Base-by-base conservation (phyloP, 2,329 filamentous ascomycete genomes). In the Emericellopsis cladophorae region DNA sequence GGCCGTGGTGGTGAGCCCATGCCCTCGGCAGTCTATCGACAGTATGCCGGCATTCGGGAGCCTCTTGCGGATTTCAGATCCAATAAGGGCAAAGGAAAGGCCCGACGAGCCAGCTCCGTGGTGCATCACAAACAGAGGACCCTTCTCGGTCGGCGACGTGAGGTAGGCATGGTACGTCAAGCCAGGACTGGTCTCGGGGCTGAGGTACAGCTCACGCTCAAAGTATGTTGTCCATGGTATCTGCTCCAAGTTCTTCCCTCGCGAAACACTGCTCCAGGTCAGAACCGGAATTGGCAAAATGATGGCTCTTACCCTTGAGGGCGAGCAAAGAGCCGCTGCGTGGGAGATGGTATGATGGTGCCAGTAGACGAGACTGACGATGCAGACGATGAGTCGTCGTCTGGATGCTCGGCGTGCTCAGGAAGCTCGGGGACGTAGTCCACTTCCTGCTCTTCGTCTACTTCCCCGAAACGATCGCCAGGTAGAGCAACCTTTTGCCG, bases 101-200 rank as follows among this genome's bases (percentile, higher is more conserved):
- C 84, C 93, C 0, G 89, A 95, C 4, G 89, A 94, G 14, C 92
- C 92, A 33, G 86, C 92, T 32, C 92, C 92, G 62, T 98, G 92
- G 56, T 98, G 92, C 62, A 84, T 86, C 44, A 96, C 82, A 59
- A 98, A 89, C 5, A 98, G 68, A 0, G 90, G 88, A 0, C 83
- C 85, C 45, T 74, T 72, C 31, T 72, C 79, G 34, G 72, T 72
- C 8, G 90, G 89, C 1, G 88, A 87, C 16, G 79, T 95, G 35
- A 96, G 69, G 59, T 96, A 96, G 43, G 77, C 84, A 65, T 98
- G 92, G 55, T 89, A 83, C 40, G 69, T 75, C 34, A 86, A 74
- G 18, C 64, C 49, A 11, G 57, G 53, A 10, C 59, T 57, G 31
- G 60, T 52, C 37, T 63, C 57, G 40, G 67, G 64, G 43, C 74